Percentiles rank a stretch among this genome's conserved stretches.
These are phyloP conservation scores for Botrytis porri DNA, from an alignment of 2,329 filamentous ascomycete genomes.

Conservation along the genomic window DNA sequence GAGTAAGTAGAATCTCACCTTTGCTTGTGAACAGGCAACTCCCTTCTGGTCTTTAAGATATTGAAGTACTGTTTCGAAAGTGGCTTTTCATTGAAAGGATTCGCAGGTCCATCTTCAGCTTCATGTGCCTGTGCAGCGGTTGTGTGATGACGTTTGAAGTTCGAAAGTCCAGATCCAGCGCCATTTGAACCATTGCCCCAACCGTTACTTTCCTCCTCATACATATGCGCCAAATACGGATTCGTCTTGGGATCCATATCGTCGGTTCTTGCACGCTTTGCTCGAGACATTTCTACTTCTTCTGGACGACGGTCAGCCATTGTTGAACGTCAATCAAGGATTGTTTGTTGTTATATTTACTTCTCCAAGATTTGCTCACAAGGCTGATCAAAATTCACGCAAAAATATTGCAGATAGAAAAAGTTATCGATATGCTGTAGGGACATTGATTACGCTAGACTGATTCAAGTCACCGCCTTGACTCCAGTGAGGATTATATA, in stretches of 20 bases:
- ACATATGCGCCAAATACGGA: constrained; percentile 89
- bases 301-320: constrained; percentile 59
- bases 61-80: constrained; percentile 85
- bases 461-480: constrained; percentile 21
- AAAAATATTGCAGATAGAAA: constrained; percentile 15
- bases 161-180: constrained; percentile 37
- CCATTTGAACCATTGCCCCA: constrained; percentile 41
- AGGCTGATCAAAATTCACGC: constrained; percentile 26
- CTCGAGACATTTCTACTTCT: constrained; percentile 46
- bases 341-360: constrained; percentile 31
- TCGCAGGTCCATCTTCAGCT: constrained; percentile 76
- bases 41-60: constrained; percentile 79
- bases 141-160: constrained; percentile 74
- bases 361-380: constrained; percentile 25
- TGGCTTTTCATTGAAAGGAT: constrained; percentile 77
- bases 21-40: constrained; percentile 89
- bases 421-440: constrained; percentile 18
- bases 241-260: constrained; percentile 59
- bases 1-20: constrained; percentile 51
- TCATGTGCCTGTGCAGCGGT: constrained; percentile 70
- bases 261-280: constrained; percentile 44
- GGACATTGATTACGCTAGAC: constrained; percentile 6
- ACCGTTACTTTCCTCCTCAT: constrained; percentile 49
- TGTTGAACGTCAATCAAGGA: constrained; percentile 24
- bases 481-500: neutral